These are phyloP conservation scores for Physcomitrium patens DNA, from an alignment of 225 moss, liverwort and hornwort species.

Conservation along the genomic window DNA sequence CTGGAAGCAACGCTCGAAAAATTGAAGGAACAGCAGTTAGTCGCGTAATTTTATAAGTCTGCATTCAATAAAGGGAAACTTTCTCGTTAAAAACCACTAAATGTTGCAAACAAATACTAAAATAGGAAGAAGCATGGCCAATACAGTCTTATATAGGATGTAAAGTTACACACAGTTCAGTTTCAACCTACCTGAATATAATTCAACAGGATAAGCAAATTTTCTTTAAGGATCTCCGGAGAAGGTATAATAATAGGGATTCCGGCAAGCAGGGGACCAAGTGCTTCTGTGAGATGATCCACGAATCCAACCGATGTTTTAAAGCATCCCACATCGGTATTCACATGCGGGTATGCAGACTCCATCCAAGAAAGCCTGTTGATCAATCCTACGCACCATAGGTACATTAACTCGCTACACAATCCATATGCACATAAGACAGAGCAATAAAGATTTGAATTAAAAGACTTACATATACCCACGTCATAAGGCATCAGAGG, in stretches of 20 bases:
- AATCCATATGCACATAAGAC: neutral
- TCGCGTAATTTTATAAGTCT: slow-evolving; percentile 47
- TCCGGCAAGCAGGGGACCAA: slow-evolving; percentile 48
- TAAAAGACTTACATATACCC: neutral
- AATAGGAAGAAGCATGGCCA: neutral
- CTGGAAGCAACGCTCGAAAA: slow-evolving; percentile 46
- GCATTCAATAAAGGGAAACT: slow-evolving; percentile 12
- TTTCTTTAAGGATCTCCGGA: slow-evolving; percentile 40
- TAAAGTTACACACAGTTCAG: neutral
- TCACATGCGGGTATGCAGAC: slow-evolving; percentile 34
- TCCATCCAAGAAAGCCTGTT: slow-evolving; percentile 58
- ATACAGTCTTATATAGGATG: neutral
- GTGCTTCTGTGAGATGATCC: slow-evolving; percentile 53
- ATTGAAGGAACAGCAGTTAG: slow-evolving; percentile 55
- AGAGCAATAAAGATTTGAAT: neutral
- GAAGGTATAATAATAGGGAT: slow-evolving; percentile 41
- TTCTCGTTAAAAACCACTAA: neutral
- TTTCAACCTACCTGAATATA: slow-evolving; percentile 37
- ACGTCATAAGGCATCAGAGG: neutral
- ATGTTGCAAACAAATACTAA: neutral
- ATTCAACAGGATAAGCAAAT: slow-evolving; percentile 38
- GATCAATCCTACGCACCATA: slow-evolving; percentile 41
- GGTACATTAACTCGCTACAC: neutral
- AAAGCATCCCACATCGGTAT: slow-evolving; percentile 48
- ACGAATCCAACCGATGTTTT: slow-evolving; percentile 52